These are phyloP conservation scores for Malus asiatica DNA, from an alignment of 306 rosid genomes.

Conservation along the genomic window DNA sequence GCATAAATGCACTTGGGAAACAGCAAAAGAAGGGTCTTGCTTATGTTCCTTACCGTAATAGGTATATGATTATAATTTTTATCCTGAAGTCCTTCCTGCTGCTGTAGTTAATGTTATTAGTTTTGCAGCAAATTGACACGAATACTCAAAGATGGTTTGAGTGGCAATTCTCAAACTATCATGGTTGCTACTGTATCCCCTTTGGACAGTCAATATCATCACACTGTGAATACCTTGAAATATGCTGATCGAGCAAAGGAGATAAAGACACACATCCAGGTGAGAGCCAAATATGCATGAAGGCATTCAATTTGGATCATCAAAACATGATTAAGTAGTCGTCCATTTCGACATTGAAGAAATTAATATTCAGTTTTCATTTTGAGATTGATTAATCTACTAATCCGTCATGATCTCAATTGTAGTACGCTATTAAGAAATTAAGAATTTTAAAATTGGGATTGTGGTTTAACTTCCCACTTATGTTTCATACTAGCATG, in stretches of 20 bases:
- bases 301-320: not conserved
- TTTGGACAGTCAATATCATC: slow-evolving; percentile 49
- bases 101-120: slow-evolving; percentile 14
- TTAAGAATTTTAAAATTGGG: not conserved
- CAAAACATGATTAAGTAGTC: not conserved
- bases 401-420: not conserved
- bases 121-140: slow-evolving; percentile 58
- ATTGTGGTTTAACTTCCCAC: not conserved
- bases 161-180: slow-evolving; percentile 62
- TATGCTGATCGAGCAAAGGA: slow-evolving; percentile 68
- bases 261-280: slow-evolving; percentile 65
- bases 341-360: not conserved
- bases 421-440: not conserved
- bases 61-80: slow-evolving; percentile 28
- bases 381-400: not conserved
- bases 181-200: slow-evolving; percentile 61
- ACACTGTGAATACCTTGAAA: slow-evolving; percentile 55
- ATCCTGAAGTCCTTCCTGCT: not conserved
- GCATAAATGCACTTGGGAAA: slow-evolving; percentile 62
- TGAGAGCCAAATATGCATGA: slow-evolving; percentile 5
- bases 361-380: not conserved
- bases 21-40: slow-evolving; percentile 64
- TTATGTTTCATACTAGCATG: not conserved
- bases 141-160: slow-evolving; percentile 57
- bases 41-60: slow-evolving; percentile 58